These are phyloP conservation scores for Geotrichum aggregatum DNA, from an alignment of 1,139 yeast genomes.

Conservation along the genomic window DNA sequence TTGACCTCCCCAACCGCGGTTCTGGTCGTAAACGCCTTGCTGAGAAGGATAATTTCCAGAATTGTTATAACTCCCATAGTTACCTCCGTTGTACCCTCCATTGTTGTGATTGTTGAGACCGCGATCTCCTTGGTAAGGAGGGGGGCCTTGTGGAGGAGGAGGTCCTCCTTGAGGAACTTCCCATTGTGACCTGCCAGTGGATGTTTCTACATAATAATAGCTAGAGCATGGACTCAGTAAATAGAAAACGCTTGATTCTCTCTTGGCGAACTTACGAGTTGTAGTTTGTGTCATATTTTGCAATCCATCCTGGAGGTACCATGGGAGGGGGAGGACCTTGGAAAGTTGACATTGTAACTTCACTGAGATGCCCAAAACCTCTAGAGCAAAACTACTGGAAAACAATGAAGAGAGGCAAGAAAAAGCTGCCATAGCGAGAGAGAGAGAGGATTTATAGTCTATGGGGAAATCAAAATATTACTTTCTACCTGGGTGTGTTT, in stretches of 20 bases:
- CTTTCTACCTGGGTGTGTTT: no score
- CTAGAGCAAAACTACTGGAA: not conserved
- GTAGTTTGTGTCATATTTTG: conserved; percentile 78
- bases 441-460: no score
- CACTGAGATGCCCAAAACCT: not conserved
- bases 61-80: conserved; percentile 11
- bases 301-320: conserved; percentile 81
- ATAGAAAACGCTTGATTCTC: not conserved
- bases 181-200: conserved; percentile 84
- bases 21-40: conserved; percentile 16
- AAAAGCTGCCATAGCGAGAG: no score
- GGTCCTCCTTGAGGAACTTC: conserved; percentile 61
- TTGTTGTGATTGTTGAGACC: conserved; percentile 7
- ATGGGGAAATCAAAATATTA: no score
- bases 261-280: conserved; percentile 43
- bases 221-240: conserved; percentile 13
- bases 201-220: conserved; percentile 60
- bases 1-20: conserved; percentile 17
- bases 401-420: not conserved
- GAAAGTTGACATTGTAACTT: conserved; percentile 1
- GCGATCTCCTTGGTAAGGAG: conserved; percentile 22
- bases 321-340: conserved; percentile 40
- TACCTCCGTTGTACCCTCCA: conserved; percentile 10
- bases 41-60: no score
- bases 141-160: conserved; percentile 34